phyloP scores from a whole-genome alignment of 2,329 filamentous ascomycete genomes.

The Bipolaris zeicola region DNA sequence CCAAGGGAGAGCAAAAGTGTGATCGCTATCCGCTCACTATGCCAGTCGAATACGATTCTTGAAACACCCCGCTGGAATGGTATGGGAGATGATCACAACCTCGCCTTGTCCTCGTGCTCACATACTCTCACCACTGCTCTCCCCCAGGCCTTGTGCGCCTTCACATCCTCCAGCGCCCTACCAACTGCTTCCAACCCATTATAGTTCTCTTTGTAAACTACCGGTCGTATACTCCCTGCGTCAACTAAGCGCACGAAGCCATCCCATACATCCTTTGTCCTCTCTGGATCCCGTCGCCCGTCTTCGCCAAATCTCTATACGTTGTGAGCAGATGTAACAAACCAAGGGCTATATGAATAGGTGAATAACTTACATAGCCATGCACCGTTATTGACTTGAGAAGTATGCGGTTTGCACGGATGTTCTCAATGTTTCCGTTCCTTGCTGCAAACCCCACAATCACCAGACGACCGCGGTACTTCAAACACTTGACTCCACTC shows the following conservation, averaged over 20 bases:
- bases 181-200: slow-evolving; percentile 57
- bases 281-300: slow-evolving; percentile 55
- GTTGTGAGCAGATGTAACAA: slow-evolving; percentile 2
- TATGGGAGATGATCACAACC: not conserved
- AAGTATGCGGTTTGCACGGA: slow-evolving; percentile 30
- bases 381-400: slow-evolving; percentile 32
- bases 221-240: slow-evolving; percentile 56
- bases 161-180: slow-evolving; percentile 59
- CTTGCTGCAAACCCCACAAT: slow-evolving; percentile 65
- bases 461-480: slow-evolving; percentile 60
- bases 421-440: slow-evolving; percentile 57
- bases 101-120: slow-evolving; percentile 17
- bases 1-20: not conserved
- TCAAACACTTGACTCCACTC: slow-evolving; percentile 60
- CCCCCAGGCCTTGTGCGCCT: slow-evolving; percentile 58
- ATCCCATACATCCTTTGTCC: slow-evolving; percentile 58
- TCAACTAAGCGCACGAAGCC: slow-evolving; percentile 58
- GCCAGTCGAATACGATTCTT: not conserved
- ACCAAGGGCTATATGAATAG: not conserved
- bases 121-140: slow-evolving; percentile 60
- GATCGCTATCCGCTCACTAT: not conserved
- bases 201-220: slow-evolving; percentile 58
- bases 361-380: slow-evolving; percentile 28
- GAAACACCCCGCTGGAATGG: not conserved
- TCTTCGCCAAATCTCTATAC: slow-evolving; percentile 62